A percentile compares a stretch with the other conserved stretches of the same genome.
phyloP scores from a whole-genome alignment of 164 flowering plant genomes.

The Magnolia officinalis region DNA sequence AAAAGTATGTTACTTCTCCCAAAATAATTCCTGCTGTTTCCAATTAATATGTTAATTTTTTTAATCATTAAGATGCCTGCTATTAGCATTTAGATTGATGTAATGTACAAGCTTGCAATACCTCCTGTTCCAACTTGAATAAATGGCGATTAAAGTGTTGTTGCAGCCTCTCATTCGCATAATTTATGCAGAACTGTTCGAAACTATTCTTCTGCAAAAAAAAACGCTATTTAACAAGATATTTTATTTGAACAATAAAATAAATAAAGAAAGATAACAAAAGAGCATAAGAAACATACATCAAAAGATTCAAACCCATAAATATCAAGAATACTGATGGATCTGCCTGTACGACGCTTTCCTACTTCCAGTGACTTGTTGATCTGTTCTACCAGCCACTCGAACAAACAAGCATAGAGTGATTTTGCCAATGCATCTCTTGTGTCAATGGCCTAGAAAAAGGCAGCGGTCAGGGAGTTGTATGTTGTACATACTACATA shows the following conservation, averaged over 20 bases:
- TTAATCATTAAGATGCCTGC: too few species aligned
- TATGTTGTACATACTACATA: not conserved
- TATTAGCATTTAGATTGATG: not conserved
- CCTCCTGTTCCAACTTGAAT: constrained; percentile 99
- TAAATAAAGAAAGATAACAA: not conserved
- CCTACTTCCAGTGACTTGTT: constrained; percentile 92
- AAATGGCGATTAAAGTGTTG: constrained; percentile 97
- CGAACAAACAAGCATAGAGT: constrained; percentile 89
- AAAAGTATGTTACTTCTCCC: too few species aligned
- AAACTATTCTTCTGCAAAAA: constrained; percentile 79
- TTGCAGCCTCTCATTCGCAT: constrained; percentile 97
- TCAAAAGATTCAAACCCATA: constrained; percentile 98
- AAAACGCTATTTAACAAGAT: not conserved
- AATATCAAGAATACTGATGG: constrained; percentile 97
- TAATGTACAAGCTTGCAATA: constrained; percentile 15
- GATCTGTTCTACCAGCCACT: constrained; percentile 94
- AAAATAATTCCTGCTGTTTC: too few species aligned
- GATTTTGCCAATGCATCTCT: constrained; percentile 98
- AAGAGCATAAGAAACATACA: constrained; percentile 33
- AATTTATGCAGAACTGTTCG: constrained; percentile 99
- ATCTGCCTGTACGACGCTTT: constrained; percentile 86
- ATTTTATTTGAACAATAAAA: not conserved
- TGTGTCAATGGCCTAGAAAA: constrained; percentile 71
- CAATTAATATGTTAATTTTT: too few species aligned
- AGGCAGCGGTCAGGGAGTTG: not conserved